phyloP scores from a whole-genome alignment of 176 grass and related monocot species.

The Juncus effusus region DNA sequence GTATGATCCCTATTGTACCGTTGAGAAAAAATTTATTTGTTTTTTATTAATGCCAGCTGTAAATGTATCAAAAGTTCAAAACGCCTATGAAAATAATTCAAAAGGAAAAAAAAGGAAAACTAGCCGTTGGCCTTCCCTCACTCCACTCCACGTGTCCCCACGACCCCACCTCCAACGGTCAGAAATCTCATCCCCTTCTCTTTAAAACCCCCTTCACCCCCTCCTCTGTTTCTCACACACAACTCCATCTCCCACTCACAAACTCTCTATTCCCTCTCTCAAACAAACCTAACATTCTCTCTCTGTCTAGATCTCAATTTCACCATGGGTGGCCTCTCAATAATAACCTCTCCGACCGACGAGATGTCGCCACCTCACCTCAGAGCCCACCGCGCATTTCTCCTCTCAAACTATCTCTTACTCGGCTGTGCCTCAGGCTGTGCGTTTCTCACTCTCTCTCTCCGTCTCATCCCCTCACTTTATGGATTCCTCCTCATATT shows the following conservation, averaged over 20 bases:
- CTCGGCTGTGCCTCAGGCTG: slow-evolving; percentile 85
- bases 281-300: neutral
- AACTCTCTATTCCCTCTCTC: neutral
- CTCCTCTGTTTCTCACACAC: slow-evolving; percentile 7
- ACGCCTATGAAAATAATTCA: neutral
- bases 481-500: slow-evolving; percentile 93
- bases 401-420: slow-evolving; percentile 89
- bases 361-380: slow-evolving; percentile 62
- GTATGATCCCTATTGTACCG: no score
- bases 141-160: slow-evolving; percentile 3
- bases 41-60: no score
- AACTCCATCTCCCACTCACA: neutral
- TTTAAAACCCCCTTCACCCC: slow-evolving; percentile 34
- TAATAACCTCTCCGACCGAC: slow-evolving; percentile 52
- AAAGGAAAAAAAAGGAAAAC: slow-evolving; percentile 22
- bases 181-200: slow-evolving; percentile 19
- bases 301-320: neutral
- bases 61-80: no score
- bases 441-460: slow-evolving; percentile 93
- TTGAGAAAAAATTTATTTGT: no score
- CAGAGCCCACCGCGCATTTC: slow-evolving; percentile 61
- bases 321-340: slow-evolving; percentile 58
- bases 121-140: slow-evolving; percentile 50
- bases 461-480: slow-evolving; percentile 83
- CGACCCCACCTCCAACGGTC: slow-evolving; percentile 57